phyloP scores from a whole-genome alignment of 2,329 filamentous ascomycete species.

The Nothophaeocryptopus gaeumannii region DNA sequence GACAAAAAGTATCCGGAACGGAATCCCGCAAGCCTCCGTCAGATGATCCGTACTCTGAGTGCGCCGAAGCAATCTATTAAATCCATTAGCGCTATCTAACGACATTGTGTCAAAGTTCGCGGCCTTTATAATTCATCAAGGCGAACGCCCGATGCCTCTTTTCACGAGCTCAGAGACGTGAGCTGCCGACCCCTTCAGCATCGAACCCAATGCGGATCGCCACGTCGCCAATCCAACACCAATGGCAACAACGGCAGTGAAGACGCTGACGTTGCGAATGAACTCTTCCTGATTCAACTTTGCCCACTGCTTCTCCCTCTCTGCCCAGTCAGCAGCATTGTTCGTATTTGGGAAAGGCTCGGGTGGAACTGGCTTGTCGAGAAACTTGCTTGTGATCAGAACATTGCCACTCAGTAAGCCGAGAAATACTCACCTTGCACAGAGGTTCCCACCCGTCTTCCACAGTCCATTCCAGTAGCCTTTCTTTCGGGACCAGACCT shows the following conservation, averaged over 20 bases:
- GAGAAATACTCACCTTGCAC: neutral
- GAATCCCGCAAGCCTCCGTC: no score
- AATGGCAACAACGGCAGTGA: neutral
- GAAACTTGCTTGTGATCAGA: conserved; percentile 3
- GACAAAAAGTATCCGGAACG: no score
- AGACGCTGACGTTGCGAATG: neutral
- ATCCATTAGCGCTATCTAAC: no score
- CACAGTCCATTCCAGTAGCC: conserved; percentile 7
- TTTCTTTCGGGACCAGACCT: conserved; percentile 2
- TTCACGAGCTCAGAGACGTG: no score
- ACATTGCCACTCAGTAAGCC: neutral
- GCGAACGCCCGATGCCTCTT: no score
- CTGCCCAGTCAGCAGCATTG: neutral
- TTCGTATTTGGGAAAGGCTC: conserved; percentile 5
- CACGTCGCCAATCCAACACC: neutral
- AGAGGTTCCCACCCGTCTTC: conserved; percentile 15
- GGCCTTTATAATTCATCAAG: no score
- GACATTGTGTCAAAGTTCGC: no score
- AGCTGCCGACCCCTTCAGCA: no score
- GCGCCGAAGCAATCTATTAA: no score
- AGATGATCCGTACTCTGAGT: no score
- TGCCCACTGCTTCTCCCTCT: neutral
- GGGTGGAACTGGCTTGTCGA: conserved; percentile 10
- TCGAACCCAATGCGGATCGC: no score
- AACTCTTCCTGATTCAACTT: neutral